These are phyloP conservation scores for Aphanomyces astaci DNA, from an alignment of 352 stramenopile species.

Conservation along the genomic window DNA sequence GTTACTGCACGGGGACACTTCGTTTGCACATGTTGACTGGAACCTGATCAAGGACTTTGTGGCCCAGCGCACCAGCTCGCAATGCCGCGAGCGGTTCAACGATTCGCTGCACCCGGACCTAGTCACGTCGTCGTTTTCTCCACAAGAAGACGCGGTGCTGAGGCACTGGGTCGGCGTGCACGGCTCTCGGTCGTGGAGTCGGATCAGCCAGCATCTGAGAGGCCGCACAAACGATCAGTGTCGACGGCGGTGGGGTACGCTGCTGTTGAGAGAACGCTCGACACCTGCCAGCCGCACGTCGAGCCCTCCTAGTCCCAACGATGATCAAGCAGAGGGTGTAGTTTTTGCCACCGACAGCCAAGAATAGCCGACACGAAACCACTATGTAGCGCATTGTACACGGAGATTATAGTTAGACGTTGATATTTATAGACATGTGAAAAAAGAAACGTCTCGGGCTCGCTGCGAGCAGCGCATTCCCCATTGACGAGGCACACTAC, in stretches of 20 bases:
- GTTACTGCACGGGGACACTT: background rate
- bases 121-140: background rate
- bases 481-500: background rate
- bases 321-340: too few species aligned
- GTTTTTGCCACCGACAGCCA: background rate
- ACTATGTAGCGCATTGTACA: too few species aligned
- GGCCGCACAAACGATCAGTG: slow-evolving; percentile 1
- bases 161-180: background rate
- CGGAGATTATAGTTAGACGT: too few species aligned
- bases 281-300: background rate
- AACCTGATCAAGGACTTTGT: background rate
- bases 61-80: background rate
- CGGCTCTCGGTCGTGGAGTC: background rate
- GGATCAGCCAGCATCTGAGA: background rate
- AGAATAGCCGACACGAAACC: background rate
- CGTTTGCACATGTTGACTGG: background rate
- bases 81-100: slow-evolving; percentile 15
- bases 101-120: slow-evolving; percentile 5
- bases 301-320: background rate
- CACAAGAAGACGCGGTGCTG: slow-evolving; percentile 6
- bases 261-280: background rate
- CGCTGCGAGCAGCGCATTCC: background rate
- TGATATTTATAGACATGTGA: background rate
- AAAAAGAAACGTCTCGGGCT: too few species aligned
- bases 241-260: slow-evolving; percentile 3